Evolutionary conservation across 2,329 filamentous ascomycete species (phyloP).

Genomic region (Verticillium isaacii): DNA sequence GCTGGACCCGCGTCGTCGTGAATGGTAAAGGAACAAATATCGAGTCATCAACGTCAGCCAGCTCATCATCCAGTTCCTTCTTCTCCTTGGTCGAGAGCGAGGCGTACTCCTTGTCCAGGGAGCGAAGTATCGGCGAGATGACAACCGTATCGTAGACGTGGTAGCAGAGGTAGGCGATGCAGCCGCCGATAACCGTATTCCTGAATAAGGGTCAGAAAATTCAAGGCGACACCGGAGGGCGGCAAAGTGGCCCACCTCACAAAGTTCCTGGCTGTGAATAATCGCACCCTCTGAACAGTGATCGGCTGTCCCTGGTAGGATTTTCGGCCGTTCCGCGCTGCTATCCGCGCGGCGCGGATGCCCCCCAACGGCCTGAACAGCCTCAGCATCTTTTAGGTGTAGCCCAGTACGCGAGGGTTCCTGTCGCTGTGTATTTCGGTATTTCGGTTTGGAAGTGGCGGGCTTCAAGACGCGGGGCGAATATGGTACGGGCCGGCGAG

Average conservation of each 20-base stretch:
- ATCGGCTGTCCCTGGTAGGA: conserved; percentile 2
- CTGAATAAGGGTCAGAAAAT: conserved; percentile 5
- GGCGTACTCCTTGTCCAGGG: conserved; percentile 36
- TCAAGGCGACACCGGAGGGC: not conserved
- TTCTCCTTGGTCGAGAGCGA: conserved; percentile 38
- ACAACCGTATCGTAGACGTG: conserved; percentile 40
- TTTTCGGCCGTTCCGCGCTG: conserved; percentile 1
- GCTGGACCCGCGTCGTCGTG: conserved; percentile 43
- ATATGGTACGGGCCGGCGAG: not conserved
- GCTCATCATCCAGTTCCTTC: conserved; percentile 29
- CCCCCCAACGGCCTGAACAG: conserved; percentile 8
- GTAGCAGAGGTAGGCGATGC: conserved; percentile 32
- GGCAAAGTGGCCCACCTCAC: not conserved
- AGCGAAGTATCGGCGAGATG: conserved; percentile 37
- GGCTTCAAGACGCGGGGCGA: not conserved
- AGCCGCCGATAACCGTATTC: conserved; percentile 21
- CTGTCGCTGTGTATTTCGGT: not conserved
- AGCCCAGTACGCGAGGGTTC: not conserved
- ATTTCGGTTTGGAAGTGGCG: not conserved
- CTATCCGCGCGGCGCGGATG: conserved; percentile 7
- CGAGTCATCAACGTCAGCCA: conserved; percentile 37
- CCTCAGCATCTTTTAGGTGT: not conserved
- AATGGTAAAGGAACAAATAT: conserved; percentile 60
- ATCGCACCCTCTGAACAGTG: conserved; percentile 10
- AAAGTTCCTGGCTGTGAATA: not conserved